Evolutionary conservation across 1,139 yeast genomes (phyloP).

Genomic region (Debaryomyces psychrophilus): DNA sequence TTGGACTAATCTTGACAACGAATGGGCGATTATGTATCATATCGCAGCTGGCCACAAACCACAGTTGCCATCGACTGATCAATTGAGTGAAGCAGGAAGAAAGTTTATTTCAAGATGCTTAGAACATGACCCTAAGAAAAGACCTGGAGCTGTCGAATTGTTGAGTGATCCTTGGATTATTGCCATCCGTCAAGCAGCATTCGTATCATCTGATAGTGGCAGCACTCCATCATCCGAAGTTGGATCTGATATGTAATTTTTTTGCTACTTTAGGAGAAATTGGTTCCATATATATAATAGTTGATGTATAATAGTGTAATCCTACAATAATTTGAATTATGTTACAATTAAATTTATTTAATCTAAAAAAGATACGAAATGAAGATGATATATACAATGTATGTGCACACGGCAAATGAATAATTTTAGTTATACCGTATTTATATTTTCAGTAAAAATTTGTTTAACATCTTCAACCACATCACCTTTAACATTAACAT

Average conservation of each 20-base stretch:
- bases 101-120: slow-evolving; percentile 74
- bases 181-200: slow-evolving; percentile 70
- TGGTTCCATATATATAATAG: neutral
- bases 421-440: neutral
- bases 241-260: slow-evolving; percentile 17
- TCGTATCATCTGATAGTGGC: slow-evolving; percentile 46
- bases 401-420: neutral
- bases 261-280: neutral
- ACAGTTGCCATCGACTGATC: slow-evolving; percentile 77
- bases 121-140: slow-evolving; percentile 76
- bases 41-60: slow-evolving; percentile 96
- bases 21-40: slow-evolving; percentile 98
- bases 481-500: slow-evolving; percentile 62
- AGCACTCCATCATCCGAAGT: slow-evolving; percentile 46
- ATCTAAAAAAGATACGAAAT: slow-evolving; percentile 3
- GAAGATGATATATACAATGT: slow-evolving; percentile 5
- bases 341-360: neutral
- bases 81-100: slow-evolving; percentile 73
- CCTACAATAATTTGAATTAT: neutral
- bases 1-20: slow-evolving; percentile 92
- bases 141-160: slow-evolving; percentile 84
- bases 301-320: neutral
- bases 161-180: slow-evolving; percentile 90
- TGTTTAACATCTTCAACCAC: slow-evolving; percentile 47
- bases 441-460: slow-evolving; percentile 29